Evolutionary conservation across 192 early-diverging fungal species (phyloP).

Genomic region (Backusella tarrabulga): DNA sequence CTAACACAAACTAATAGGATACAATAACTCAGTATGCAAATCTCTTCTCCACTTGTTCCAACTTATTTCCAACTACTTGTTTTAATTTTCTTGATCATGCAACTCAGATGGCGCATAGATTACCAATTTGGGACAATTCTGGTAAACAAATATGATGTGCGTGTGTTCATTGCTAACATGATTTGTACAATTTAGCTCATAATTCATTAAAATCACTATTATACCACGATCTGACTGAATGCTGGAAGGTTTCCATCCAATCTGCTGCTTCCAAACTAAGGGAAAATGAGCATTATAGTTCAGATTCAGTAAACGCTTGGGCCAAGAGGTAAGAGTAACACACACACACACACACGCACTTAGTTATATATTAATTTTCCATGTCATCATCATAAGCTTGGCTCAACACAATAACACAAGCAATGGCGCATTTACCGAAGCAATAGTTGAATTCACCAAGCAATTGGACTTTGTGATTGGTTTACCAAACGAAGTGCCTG

Average conservation of each 20-base stretch:
- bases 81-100: slow-evolving; percentile 84
- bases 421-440: slow-evolving; percentile 58
- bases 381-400: slow-evolving; percentile 30
- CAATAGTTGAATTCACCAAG: slow-evolving; percentile 58
- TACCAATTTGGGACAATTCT: slow-evolving; percentile 78
- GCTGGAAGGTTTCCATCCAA: slow-evolving; percentile 75
- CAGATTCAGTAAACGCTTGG: slow-evolving; percentile 84
- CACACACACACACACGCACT: background rate
- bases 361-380: background rate
- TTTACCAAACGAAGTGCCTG: background rate
- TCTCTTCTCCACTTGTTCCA: slow-evolving; percentile 63
- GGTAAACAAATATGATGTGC: slow-evolving; percentile 1
- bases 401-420: slow-evolving; percentile 58
- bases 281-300: slow-evolving; percentile 81
- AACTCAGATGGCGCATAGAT: slow-evolving; percentile 66
- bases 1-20: slow-evolving; percentile 38
- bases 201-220: slow-evolving; percentile 66
- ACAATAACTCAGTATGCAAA: slow-evolving; percentile 70
- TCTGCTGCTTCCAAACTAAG: slow-evolving; percentile 69
- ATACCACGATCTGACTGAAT: slow-evolving; percentile 69
- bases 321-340: slow-evolving; percentile 43
- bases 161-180: background rate
- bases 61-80: slow-evolving; percentile 71
- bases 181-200: slow-evolving; percentile 36
- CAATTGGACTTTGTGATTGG: slow-evolving; percentile 54